phyloP scores from a whole-genome alignment of 73 alveolate genomes.

The Diophrys appendiculata region DNA sequence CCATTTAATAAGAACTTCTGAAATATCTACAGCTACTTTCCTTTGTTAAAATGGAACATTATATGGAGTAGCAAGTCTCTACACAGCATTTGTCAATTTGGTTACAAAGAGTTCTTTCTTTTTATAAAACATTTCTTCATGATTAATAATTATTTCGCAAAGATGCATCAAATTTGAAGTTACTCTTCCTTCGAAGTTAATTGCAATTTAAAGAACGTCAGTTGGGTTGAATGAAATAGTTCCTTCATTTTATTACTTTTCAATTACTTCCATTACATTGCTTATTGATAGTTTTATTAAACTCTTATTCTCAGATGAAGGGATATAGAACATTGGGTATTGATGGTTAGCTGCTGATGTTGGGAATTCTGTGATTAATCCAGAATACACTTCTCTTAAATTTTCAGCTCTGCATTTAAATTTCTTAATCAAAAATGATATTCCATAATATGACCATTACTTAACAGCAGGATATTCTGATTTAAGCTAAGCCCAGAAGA shows the following conservation, averaged over 20 bases:
- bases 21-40: slow-evolving; percentile 31
- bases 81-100: slow-evolving; percentile 20
- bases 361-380: background rate
- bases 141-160: slow-evolving; percentile 34
- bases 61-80: slow-evolving; percentile 26
- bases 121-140: slow-evolving; percentile 22
- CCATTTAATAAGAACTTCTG: slow-evolving; percentile 48
- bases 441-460: slow-evolving; percentile 3
- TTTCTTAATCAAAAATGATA: background rate
- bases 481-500: slow-evolving; percentile 4
- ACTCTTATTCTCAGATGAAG: slow-evolving; percentile 2
- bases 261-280: slow-evolving; percentile 7
- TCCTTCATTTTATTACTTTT: background rate
- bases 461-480: background rate
- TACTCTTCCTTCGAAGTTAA: slow-evolving; percentile 51
- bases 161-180: slow-evolving; percentile 27
- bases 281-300: background rate
- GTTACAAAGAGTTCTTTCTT: slow-evolving; percentile 17
- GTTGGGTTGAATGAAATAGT: background rate
- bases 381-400: background rate
- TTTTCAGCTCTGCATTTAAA: background rate
- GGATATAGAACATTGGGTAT: background rate
- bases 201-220: slow-evolving; percentile 20
- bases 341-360: background rate
- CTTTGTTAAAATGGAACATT: slow-evolving; percentile 18